Percentiles rank a stretch among this genome's conserved stretches.
Conservation (phyloP, 1,139 yeast species). For the Pichia sp. region DNA sequence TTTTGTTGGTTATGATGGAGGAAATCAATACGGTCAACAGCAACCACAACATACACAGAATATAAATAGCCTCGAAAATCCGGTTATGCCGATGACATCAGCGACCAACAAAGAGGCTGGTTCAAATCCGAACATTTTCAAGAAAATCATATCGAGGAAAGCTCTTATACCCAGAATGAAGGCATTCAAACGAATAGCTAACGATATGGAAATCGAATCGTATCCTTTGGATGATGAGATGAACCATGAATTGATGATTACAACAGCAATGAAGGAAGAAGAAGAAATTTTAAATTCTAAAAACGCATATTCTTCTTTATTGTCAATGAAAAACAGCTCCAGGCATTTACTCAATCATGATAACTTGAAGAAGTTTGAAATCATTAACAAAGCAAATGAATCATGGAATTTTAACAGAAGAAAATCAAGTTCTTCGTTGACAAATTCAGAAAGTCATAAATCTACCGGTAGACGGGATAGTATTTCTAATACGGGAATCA, state of each 20-base stretch:
- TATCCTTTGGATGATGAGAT: conserved; percentile 34
- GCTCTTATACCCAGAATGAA: conserved; percentile 31
- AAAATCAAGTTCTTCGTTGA: conserved; percentile 18
- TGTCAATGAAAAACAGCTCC: conserved; percentile 9
- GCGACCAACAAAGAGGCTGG: too few relatives aligned
- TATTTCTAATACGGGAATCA: conserved; percentile 2
- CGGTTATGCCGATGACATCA: too few relatives aligned
- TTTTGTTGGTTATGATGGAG: too few relatives aligned
- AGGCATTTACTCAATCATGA: conserved; percentile 22
- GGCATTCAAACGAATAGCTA: conserved; percentile 32
- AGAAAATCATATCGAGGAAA: conserved; percentile 26
- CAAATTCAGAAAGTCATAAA: conserved; percentile 13
- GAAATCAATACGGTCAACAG: too few relatives aligned
- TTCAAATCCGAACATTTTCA: conserved; percentile 26
- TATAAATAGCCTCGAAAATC: too few relatives aligned
- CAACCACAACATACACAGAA: too few relatives aligned
- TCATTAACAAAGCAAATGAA: conserved; percentile 34
- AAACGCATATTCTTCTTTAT: conserved; percentile 4
- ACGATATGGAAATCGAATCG: conserved; percentile 33
- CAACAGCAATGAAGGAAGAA: conserved; percentile 31
- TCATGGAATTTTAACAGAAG: conserved; percentile 32
- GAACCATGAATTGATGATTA: conserved; percentile 33
- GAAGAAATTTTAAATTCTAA: conserved; percentile 19
- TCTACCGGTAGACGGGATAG: conserved; percentile 14
- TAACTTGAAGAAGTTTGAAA: conserved; percentile 30